Evolutionary conservation across 345 rosid genomes (phyloP).

Genomic region (Laguncularia racemosa): DNA sequence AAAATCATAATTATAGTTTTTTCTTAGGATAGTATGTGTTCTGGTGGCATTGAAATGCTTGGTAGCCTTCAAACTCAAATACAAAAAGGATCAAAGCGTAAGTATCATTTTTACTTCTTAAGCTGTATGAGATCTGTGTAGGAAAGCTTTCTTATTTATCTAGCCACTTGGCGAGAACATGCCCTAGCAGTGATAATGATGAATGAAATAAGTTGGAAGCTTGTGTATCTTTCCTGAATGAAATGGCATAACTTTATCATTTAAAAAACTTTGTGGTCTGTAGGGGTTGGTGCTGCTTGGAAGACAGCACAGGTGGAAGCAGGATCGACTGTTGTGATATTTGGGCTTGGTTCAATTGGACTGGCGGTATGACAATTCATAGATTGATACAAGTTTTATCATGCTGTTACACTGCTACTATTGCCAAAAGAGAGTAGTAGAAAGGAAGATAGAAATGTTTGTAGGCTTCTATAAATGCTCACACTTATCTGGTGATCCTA

Average conservation of each 20-base stretch:
- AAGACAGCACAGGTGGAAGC: slow-evolving; percentile 69
- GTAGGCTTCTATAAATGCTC: not conserved
- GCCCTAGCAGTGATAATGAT: not conserved
- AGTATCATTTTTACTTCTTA: no score
- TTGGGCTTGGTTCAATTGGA: slow-evolving; percentile 86
- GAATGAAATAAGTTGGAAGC: not conserved
- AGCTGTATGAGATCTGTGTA: not conserved
- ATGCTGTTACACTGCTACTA: no score
- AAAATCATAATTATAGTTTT: no score
- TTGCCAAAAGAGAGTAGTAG: no score
- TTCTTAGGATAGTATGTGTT: no score
- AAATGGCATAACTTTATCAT: not conserved
- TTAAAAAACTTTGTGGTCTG: not conserved
- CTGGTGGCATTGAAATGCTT: no score
- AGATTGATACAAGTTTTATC: not conserved
- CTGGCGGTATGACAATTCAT: slow-evolving; percentile 49
- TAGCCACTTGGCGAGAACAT: not conserved
- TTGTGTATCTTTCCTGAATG: not conserved
- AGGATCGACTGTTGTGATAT: slow-evolving; percentile 80
- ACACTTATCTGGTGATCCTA: slow-evolving; percentile 1
- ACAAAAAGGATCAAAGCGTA: not conserved
- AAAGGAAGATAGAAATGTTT: no score
- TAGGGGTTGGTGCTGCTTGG: slow-evolving; percentile 91
- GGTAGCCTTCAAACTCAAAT: not conserved
- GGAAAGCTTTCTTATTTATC: not conserved